These are phyloP conservation scores for Fusarium dimerum DNA, from an alignment of 2,329 filamentous ascomycete genomes.

Conservation along the genomic window DNA sequence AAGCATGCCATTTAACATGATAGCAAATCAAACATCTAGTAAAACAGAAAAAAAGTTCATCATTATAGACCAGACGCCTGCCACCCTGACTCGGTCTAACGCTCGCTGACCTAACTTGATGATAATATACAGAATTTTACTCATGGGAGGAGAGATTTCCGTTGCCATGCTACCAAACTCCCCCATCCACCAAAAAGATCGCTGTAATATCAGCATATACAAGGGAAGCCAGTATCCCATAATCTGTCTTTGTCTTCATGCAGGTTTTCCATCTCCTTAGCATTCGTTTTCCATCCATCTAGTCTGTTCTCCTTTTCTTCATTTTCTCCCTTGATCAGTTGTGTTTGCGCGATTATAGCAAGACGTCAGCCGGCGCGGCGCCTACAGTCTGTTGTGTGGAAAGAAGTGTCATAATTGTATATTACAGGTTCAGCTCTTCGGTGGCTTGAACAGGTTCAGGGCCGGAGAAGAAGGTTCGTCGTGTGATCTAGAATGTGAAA, in stretches of 20 bases:
- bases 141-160: slow-evolving; percentile 56
- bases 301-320: slow-evolving; percentile 2
- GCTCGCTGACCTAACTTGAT: slow-evolving; percentile 43
- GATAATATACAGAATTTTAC: slow-evolving; percentile 50
- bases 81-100: slow-evolving; percentile 45
- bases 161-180: slow-evolving; percentile 42
- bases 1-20: neutral
- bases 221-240: slow-evolving; percentile 22
- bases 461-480: slow-evolving; percentile 45
- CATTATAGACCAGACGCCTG: slow-evolving; percentile 38
- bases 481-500: slow-evolving; percentile 32
- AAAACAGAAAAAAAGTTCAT: slow-evolving; percentile 17
- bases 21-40: slow-evolving; percentile 5
- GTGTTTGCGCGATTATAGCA: slow-evolving; percentile 22
- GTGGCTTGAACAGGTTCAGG: slow-evolving; percentile 33
- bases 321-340: slow-evolving; percentile 4
- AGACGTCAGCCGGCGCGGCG: slow-evolving; percentile 13
- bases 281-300: neutral
- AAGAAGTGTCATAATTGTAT: slow-evolving; percentile 18
- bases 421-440: slow-evolving; percentile 33
- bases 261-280: neutral
- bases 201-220: slow-evolving; percentile 35
- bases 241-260: slow-evolving; percentile 8
- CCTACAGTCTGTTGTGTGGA: slow-evolving; percentile 10
- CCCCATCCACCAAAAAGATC: slow-evolving; percentile 15